Conservation (phyloP, 2,329 filamentous ascomycete genomes). For the Ophiostoma australiae region DNA sequence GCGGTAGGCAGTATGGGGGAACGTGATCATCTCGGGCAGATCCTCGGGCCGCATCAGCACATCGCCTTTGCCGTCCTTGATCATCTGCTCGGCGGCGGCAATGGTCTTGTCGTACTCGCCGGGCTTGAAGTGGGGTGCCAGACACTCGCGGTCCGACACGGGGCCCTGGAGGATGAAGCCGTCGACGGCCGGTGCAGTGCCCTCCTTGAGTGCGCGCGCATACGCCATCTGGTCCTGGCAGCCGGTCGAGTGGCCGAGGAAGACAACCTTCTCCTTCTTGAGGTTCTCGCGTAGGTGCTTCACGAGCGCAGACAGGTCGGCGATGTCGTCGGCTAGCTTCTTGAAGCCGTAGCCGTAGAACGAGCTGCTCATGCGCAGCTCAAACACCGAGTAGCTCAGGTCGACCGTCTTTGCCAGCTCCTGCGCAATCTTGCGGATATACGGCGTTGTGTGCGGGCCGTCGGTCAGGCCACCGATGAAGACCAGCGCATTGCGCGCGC, state of each 20-base stretch:
- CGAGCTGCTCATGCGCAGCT: slow-evolving; percentile 52
- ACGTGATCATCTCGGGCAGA: slow-evolving; percentile 39
- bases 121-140: slow-evolving; percentile 43
- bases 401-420: slow-evolving; percentile 38
- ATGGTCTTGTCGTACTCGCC: slow-evolving; percentile 44
- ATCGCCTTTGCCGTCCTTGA: slow-evolving; percentile 48
- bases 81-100: slow-evolving; percentile 49
- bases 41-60: slow-evolving; percentile 51
- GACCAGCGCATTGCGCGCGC: slow-evolving; percentile 52
- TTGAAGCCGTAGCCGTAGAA: slow-evolving; percentile 50
- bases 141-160: slow-evolving; percentile 68
- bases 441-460: slow-evolving; percentile 61
- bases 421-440: slow-evolving; percentile 46
- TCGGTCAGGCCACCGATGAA: slow-evolving; percentile 68
- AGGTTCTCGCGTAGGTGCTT: slow-evolving; percentile 47
- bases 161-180: slow-evolving; percentile 77
- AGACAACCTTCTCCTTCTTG: slow-evolving; percentile 48
- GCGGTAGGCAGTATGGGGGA: slow-evolving; percentile 50
- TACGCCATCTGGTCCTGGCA: slow-evolving; percentile 59
- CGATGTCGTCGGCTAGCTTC: slow-evolving; percentile 49
- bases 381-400: slow-evolving; percentile 51
- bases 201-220: slow-evolving; percentile 40
- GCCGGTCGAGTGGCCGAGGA: slow-evolving; percentile 57
- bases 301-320: slow-evolving; percentile 50
- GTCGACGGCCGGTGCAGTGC: slow-evolving; percentile 52